phyloP scores from a whole-genome alignment of 306 rosid genomes.

The Ochetophila trinervis region DNA sequence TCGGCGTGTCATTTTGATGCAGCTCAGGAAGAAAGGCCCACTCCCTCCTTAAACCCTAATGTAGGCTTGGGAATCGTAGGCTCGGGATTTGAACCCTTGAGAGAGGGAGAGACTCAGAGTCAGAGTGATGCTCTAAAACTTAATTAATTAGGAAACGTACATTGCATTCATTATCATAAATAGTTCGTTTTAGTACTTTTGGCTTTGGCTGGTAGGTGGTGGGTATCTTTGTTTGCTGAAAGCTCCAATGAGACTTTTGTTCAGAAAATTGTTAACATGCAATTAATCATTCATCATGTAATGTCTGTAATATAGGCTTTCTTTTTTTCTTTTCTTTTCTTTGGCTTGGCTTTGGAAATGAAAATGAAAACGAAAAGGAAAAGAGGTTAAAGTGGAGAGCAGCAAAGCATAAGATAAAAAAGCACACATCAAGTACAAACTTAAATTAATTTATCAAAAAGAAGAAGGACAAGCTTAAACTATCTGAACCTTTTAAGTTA shows the following conservation, averaged over 20 bases:
- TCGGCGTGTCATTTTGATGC: constrained; percentile 29
- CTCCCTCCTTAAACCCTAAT: constrained; percentile 21
- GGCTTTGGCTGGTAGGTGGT: constrained; percentile 15
- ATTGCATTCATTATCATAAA: constrained; percentile 20
- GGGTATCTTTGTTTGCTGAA: constrained; percentile 3
- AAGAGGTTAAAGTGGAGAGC: no score
- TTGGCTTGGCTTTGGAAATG: background rate
- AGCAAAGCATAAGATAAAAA: no score
- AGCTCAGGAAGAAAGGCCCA: constrained; percentile 35
- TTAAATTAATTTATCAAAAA: no score
- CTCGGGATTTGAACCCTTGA: constrained; percentile 17
- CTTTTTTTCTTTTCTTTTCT: background rate
- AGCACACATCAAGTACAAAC: no score
- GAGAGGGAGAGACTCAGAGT: constrained; percentile 22
- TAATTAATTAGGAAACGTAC: constrained; percentile 29
- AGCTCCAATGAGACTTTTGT: background rate
- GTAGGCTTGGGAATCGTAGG: constrained; percentile 17
- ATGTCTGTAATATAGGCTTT: constrained; percentile 18
- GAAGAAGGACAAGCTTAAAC: no score
- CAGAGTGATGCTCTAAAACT: constrained; percentile 33
- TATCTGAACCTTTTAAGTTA: no score
- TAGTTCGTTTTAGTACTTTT: constrained; percentile 7
- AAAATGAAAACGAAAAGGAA: background rate
- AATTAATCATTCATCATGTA: constrained; percentile 4
- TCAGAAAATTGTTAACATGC: background rate